Conservation (phyloP, 2,329 filamentous ascomycete genomes). For the Penicillium sp. region DNA sequence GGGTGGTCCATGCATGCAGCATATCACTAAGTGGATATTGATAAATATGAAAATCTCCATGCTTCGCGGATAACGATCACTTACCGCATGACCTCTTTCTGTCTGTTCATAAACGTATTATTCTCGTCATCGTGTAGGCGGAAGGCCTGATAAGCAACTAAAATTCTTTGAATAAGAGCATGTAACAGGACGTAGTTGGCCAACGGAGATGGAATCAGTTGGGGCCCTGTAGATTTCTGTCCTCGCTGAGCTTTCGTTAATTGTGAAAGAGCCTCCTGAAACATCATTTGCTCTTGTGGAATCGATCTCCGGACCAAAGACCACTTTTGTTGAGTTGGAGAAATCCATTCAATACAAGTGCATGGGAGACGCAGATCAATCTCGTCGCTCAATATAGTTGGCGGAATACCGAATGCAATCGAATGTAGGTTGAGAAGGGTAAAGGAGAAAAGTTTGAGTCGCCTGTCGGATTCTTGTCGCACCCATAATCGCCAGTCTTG, state of each 20-base stretch:
- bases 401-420: conserved; percentile 30
- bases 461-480: conserved; percentile 23
- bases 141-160: conserved; percentile 58
- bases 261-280: conserved; percentile 27
- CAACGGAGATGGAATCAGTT: conserved; percentile 49
- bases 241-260: conserved; percentile 10
- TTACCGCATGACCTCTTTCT: conserved; percentile 24
- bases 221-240: not conserved
- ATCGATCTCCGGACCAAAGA: conserved; percentile 11
- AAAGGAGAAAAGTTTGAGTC: conserved; percentile 32
- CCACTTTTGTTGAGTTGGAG: conserved; percentile 26
- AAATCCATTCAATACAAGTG: conserved; percentile 29
- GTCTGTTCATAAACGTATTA: conserved; percentile 2
- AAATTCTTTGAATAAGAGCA: conserved; percentile 71
- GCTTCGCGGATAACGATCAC: conserved; percentile 21
- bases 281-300: conserved; percentile 21
- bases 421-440: conserved; percentile 32
- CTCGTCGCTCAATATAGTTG: conserved; percentile 30
- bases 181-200: conserved; percentile 71
- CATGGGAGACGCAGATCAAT: conserved; percentile 32
- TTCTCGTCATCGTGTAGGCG: not conserved
- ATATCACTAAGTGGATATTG: conserved; percentile 39
- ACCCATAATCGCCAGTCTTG: conserved; percentile 31
- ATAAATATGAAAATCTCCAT: not conserved
- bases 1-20: conserved; percentile 44